Evolutionary conservation across 177 flowering plant genomes (phyloP), one percentile per base, ranked within the genome.

Genomic region (Vitis hybrid): DNA sequence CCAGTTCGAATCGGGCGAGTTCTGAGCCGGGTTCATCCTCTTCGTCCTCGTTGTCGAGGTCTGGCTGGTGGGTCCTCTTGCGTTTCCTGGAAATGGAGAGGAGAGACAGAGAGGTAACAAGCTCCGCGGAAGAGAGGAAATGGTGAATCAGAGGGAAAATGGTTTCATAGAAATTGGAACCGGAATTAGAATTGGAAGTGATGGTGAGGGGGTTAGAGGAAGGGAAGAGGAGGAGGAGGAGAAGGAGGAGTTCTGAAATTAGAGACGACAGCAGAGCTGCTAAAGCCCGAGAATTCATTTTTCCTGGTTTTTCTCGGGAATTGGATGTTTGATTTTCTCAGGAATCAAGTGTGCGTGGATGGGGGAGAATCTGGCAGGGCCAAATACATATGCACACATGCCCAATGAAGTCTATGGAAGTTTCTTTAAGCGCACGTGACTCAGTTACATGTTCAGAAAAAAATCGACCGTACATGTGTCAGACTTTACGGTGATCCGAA

Each of bases 181-280:
- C 0, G 22, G 74, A 67, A 65, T 58, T 50, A 58, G 74, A 67
- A 69, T 64, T 56, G 57, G 63, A 65, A 6, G 9, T 10, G 11
- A 50, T 6, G 68, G 68, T 55, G 73, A 61, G 39, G 31, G 66
- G 59, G 71, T 53, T 51, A 63, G 76, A 56, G 34, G 84, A 70
- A 59, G 79, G 81, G 70, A 75, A 68, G 70, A 81, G 78, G 57
- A 81, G 82, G 49, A 83, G 66, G 2, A 84, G 59, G 7, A 81
- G 76, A n/a, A 81, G 64, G 52, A 86, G 66, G 65, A 89, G 68
- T 61, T 90, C 69, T 0, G 94, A 82, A 64, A 84, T 63, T 0
- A 90, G 69, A n/a, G 93, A 81, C n/a, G 94, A 84, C 22, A 90
- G 81, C 1, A 88, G 67, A 70, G 89, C 87, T n/a, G 87, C 83